Conservation (phyloP, 176 grass and related monocot species). For the Chrysopogon serrulatus region DNA sequence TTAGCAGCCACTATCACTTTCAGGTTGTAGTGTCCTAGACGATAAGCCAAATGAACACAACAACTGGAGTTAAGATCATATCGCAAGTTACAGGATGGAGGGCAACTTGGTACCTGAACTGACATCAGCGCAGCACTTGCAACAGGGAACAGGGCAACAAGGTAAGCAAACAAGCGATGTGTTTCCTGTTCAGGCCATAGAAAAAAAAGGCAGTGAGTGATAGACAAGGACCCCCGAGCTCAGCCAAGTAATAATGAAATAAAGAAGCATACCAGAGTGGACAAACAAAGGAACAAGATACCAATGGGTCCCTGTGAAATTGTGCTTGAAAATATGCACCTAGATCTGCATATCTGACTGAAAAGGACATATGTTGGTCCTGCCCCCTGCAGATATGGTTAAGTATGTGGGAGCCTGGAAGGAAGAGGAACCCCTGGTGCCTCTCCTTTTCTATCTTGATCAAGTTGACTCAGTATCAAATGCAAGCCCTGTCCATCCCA, state of each 20-base stretch:
- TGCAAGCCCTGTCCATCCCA: slow-evolving; percentile 36
- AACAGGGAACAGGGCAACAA: neutral
- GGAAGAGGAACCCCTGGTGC: slow-evolving; percentile 32
- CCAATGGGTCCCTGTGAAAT: slow-evolving; percentile 33
- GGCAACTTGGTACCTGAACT: slow-evolving; percentile 13
- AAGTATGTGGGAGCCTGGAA: slow-evolving; percentile 24
- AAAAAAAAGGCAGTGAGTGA: slow-evolving; percentile 31
- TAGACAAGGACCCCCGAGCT: slow-evolving; percentile 8
- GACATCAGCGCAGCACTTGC: slow-evolving; percentile 29
- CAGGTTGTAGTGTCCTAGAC: neutral
- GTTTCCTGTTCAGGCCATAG: slow-evolving; percentile 39
- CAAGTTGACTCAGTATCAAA: slow-evolving; percentile 49
- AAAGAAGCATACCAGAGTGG: slow-evolving; percentile 25
- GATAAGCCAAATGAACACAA: neutral
- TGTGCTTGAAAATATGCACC: slow-evolving; percentile 37
- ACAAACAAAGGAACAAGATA: slow-evolving; percentile 51
- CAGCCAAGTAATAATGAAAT: slow-evolving; percentile 11
- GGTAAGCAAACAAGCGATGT: slow-evolving; percentile 20
- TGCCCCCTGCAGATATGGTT: slow-evolving; percentile 40
- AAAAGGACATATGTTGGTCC: slow-evolving; percentile 30
- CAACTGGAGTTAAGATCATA: neutral
- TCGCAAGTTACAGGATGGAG: slow-evolving; percentile 6
- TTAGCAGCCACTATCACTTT: neutral
- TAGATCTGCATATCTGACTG: slow-evolving; percentile 48
- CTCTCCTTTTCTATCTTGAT: slow-evolving; percentile 58